A percentile compares a stretch with the other conserved stretches of the same genome.
phyloP scores from a whole-genome alignment of 2,329 filamentous ascomycete species.

The Colletotrichum sp. region DNA sequence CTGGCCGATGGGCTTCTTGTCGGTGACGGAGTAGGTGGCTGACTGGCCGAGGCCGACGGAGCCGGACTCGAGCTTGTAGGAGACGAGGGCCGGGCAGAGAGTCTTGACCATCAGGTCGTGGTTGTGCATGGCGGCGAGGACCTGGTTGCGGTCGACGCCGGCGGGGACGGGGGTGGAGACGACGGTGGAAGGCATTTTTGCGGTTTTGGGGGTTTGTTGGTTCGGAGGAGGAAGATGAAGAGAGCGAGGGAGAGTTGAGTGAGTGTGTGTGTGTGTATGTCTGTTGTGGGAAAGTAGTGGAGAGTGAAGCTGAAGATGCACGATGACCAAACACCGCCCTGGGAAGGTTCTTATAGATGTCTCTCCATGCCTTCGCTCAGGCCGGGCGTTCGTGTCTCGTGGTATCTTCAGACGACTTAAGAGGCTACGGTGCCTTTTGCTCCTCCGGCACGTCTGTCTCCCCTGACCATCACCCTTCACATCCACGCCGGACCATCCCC shows the following conservation, averaged over 20 bases:
- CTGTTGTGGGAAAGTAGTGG: not conserved
- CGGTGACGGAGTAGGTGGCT: conserved; percentile 19
- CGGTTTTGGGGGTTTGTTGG: not conserved
- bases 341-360: conserved; percentile 18
- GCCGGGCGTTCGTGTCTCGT: not conserved
- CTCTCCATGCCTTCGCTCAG: not conserved
- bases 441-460: not conserved
- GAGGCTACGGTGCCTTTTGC: not conserved
- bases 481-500: not conserved
- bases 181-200: conserved; percentile 10
- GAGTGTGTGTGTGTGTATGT: not conserved
- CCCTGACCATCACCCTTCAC: not conserved
- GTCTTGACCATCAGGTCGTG: conserved; percentile 22
- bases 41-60: conserved; percentile 5
- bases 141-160: conserved; percentile 4
- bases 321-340: not conserved
- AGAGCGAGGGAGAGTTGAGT: not conserved
- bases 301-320: not conserved
- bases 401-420: not conserved
- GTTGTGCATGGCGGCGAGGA: conserved; percentile 16
- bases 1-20: conserved; percentile 22
- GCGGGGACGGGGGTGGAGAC: conserved; percentile 16
- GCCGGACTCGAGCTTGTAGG: conserved; percentile 15
- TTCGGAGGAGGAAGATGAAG: not conserved
- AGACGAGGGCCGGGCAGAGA: conserved; percentile 17